Evolutionary conservation across 768 basidiomycete species (phyloP).

Genomic region (Omphalotus guepiniiformis): DNA sequence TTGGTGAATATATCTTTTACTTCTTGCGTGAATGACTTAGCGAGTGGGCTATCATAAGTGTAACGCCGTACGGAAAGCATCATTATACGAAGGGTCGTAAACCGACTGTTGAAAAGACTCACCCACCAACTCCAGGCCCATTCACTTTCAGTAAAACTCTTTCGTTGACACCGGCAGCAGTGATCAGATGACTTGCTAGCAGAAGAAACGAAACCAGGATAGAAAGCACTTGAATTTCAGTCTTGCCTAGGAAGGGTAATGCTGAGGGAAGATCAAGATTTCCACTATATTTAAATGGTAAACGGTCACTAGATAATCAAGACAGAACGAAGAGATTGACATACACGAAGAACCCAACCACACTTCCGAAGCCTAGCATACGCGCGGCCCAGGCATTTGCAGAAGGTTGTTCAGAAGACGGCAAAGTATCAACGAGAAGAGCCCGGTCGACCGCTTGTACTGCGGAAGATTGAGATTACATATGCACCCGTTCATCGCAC

Average conservation of each 20-base stretch:
- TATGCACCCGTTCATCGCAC: neutral
- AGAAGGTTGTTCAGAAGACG: constrained; percentile 67
- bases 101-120: constrained; percentile 13
- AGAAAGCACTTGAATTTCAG: constrained; percentile 78
- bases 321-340: constrained; percentile 22
- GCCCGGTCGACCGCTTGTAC: constrained; percentile 91
- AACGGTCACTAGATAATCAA: neutral
- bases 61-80: neutral
- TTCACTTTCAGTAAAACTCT: constrained; percentile 51
- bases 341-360: constrained; percentile 85
- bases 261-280: constrained; percentile 69
- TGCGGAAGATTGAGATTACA: constrained; percentile 17
- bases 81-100: no score
- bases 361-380: constrained; percentile 86
- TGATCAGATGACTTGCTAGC: constrained; percentile 58
- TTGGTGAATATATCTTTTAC: constrained; percentile 70
- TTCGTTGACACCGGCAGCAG: constrained; percentile 63
- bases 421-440: constrained; percentile 81
- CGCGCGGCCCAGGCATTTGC: constrained; percentile 95
- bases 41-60: constrained; percentile 19
- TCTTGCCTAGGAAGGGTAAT: constrained; percentile 72
- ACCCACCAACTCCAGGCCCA: constrained; percentile 10
- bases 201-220: constrained; percentile 70
- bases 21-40: constrained; percentile 35
- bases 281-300: constrained; percentile 46